Conservation (phyloP, 441 rosid species). For the Pelargonium australe region DNA sequence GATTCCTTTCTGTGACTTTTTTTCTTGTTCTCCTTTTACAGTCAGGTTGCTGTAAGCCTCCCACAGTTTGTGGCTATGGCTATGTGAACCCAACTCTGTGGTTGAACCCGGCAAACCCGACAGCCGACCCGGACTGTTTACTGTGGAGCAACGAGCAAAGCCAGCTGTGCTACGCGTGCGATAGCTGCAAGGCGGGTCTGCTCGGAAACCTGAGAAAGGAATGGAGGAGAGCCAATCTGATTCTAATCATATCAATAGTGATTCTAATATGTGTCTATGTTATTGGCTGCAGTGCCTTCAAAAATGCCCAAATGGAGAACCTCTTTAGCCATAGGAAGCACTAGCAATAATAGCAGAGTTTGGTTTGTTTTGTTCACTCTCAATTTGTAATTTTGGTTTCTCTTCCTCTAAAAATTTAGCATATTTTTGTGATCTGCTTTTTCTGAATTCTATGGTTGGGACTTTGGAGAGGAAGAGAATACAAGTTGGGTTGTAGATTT, state of each 20-base stretch:
- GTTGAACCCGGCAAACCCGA: constrained; percentile 46
- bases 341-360: too few species aligned
- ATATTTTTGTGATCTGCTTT: constrained; percentile 6
- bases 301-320: constrained; percentile 78
- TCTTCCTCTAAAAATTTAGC: neutral
- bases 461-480: too few species aligned
- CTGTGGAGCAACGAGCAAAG: constrained; percentile 59
- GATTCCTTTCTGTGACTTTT: neutral
- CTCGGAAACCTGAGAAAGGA: constrained; percentile 51
- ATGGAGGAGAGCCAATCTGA: constrained; percentile 67
- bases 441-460: constrained; percentile 10
- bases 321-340: constrained; percentile 39
- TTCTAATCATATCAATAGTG: constrained; percentile 66
- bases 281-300: constrained; percentile 78
- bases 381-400: neutral
- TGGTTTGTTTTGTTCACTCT: neutral
- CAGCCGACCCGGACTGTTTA: constrained; percentile 52
- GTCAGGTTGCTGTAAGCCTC: constrained; percentile 84
- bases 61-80: constrained; percentile 48
- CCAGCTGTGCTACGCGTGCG: constrained; percentile 59
- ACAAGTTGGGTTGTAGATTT: too few species aligned
- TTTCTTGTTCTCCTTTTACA: constrained; percentile 15
- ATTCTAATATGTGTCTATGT: constrained; percentile 75
- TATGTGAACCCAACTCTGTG: constrained; percentile 54
- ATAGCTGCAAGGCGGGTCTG: constrained; percentile 57